Evolutionary conservation across 2,329 filamentous ascomycete species (phyloP), one percentile per base, ranked within the genome.

Genomic region (Alternaria panax): DNA sequence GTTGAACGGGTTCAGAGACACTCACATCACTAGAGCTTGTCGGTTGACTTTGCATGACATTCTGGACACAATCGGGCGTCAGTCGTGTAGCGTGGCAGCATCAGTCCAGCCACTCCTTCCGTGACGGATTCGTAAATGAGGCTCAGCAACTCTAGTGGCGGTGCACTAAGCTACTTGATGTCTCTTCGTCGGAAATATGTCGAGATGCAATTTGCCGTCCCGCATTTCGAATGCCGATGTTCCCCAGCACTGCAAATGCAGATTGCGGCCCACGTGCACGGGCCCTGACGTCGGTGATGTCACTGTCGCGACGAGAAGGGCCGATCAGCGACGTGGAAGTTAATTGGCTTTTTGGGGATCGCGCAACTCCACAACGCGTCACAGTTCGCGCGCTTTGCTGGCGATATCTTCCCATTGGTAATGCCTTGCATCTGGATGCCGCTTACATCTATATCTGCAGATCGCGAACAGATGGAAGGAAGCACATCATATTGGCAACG

Each of bases 391-490:
- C 51, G 46, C 34, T 41, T 43, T 40, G 36, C 32, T 40, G 54
- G 51, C n/a, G 57, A 46, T 42, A 34, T 41, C 27, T 42, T 43
- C 54, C 52, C 38, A 54, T 65, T 65, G 57, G 60, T 67, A 67
- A 68, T 51, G 42, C 20, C 40, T 18, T 51, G 51, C 34, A 28
- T 67, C 60, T 68, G 47, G 65, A 48, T 43, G 55, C 48, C 40
- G 62, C 57, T 67, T 40, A 62, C 59, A 59, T 47, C 28, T 46
- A n/a, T 7, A 40, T 42, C 32, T 32, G n/a, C 36, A 45, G 53
- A 57, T 50, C 51, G 48, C 47, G 54, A 48, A 38, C 32, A 38
- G 36, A 18, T 24, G 8, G 43, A 24, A 52, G 32, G 32, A 53
- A 6, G 42, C 24, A 28, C 41, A 36, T 50, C 43, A 22, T 24